Evolutionary conservation across 192 early-diverging fungal genomes (phyloP).

Genomic region (Entomortierella chlamydospora): DNA sequence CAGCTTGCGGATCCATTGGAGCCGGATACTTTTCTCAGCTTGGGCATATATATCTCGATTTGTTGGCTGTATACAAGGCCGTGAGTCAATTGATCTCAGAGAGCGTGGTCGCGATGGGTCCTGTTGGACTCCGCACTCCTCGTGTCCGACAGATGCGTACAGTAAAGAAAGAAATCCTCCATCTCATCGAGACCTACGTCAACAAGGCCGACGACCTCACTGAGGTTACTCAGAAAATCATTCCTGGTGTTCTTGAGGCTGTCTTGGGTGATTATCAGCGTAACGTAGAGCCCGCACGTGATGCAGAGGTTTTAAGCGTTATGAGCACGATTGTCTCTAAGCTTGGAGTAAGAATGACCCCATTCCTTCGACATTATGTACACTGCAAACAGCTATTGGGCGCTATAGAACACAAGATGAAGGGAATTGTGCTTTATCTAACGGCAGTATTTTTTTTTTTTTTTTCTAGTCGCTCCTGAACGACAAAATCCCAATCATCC

Average conservation of each 20-base stretch:
- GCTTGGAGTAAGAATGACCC: conserved; percentile 72
- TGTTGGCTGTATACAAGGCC: conserved; percentile 92
- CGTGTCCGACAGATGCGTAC: conserved; percentile 90
- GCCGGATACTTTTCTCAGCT: conserved; percentile 90
- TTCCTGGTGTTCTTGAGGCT: conserved; percentile 91
- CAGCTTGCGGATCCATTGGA: conserved; percentile 91
- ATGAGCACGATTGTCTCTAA: conserved; percentile 88
- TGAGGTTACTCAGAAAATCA: conserved; percentile 84
- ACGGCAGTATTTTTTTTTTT: conserved; percentile 10
- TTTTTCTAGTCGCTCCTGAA: conserved; percentile 73
- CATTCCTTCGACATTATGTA: conserved; percentile 52
- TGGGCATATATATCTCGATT: conserved; percentile 88
- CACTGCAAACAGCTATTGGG: neutral
- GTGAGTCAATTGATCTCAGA: conserved; percentile 88
- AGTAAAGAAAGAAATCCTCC: conserved; percentile 96
- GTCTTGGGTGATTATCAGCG: conserved; percentile 90
- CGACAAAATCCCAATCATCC: conserved; percentile 85
- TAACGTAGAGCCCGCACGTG: conserved; percentile 89
- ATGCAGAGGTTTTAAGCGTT: conserved; percentile 95
- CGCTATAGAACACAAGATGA: neutral
- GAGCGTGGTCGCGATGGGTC: conserved; percentile 77
- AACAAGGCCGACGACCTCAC: conserved; percentile 87
- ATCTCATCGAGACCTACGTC: conserved; percentile 94
- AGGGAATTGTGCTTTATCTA: neutral
- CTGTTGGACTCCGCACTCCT: conserved; percentile 92